Percentiles rank a stretch among this genome's conserved stretches.
Evolutionary conservation across 2,329 filamentous ascomycete genomes (phyloP).

Genomic region (Fusarium sp.): DNA sequence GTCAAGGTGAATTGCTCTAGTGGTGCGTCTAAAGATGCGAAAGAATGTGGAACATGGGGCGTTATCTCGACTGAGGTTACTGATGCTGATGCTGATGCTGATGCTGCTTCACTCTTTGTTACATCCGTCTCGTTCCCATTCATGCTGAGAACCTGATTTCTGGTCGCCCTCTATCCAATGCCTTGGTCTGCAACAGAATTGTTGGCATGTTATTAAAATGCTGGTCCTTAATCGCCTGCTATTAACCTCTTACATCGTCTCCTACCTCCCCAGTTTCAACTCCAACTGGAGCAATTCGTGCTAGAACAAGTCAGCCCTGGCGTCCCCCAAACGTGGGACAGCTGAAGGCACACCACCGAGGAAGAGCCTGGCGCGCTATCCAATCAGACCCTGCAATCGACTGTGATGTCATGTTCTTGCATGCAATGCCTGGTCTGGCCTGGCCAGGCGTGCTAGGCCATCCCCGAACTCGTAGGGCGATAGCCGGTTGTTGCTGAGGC

Average conservation of each 20-base stretch:
- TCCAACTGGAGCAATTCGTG: conserved; percentile 16
- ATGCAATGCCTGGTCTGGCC: conserved; percentile 14
- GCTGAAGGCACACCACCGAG: conserved; percentile 41
- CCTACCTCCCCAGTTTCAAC: conserved; percentile 27
- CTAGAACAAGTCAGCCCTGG: conserved; percentile 37
- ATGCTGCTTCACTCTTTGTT: conserved; percentile 29
- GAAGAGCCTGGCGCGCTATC: conserved; percentile 31
- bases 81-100: conserved; percentile 3
- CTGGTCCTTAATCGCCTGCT: conserved; percentile 31
- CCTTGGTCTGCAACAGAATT: conserved; percentile 25
- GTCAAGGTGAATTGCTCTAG: conserved; percentile 7
- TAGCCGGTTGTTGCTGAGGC: conserved; percentile 24
- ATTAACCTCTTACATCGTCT: conserved; percentile 34
- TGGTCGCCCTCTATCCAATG: conserved; percentile 12
- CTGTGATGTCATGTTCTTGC: conserved; percentile 38
- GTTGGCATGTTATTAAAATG: conserved; percentile 34
- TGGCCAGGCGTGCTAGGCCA: conserved; percentile 10
- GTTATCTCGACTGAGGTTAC: conserved; percentile 23
- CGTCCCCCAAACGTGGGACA: conserved; percentile 32
- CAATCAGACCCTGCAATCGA: conserved; percentile 22
- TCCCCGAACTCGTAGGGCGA: conserved; percentile 13
- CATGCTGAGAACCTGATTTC: conserved; percentile 10
- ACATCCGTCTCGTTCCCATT: conserved; percentile 14
- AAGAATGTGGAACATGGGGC: conserved; percentile 32
- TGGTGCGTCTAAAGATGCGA: conserved; percentile 6